Base-by-base conservation (phyloP, 2,329 filamentous ascomycete genomes). In the Phaeophleospora eucalypticola region DNA sequence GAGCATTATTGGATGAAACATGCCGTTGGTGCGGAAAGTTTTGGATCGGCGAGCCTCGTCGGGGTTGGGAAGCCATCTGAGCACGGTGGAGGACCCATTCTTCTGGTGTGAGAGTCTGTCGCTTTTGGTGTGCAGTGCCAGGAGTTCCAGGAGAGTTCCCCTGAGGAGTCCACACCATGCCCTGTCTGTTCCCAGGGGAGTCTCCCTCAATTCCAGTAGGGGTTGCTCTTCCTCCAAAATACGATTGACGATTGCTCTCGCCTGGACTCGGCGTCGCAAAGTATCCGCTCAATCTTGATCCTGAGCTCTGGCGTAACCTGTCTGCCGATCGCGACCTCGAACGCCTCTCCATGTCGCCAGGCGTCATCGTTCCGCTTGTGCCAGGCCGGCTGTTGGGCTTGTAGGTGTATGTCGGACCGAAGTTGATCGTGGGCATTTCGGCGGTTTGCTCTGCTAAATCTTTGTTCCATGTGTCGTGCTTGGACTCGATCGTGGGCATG, bases 31-130 rank as follows among this genome's bases (percentile, higher is more conserved):
- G 61, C 10, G 56, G 48, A 14, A 56, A 49, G 17, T 34, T 24
- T n/a, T 57, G 53, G 58, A 34, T 62, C 61, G 45, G 32, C 8
- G 50, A 64, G 39, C 52, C 54, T 29, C 54, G 52, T 3, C 54
- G 51, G n/a, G 60, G 58, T 8, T 75, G 72, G 15, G 76, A 73
- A 3, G 72, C 71, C 35, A 71, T 66, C 10, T 80, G 74, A 17
- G 83, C 84, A 52, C 88, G 82, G 57, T 91, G 84, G 58, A 89
- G 82, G 4, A 95, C 88, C 68, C 85, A 95, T 58, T 94, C 82
- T 64, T 95, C 88, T 0, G 89, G 77, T 3, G 84, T 86, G 10
- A 95, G 62, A 7, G 69, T 71, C 36, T 70, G 75, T 14, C 76
- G 63, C 8, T 68, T 70, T 35, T 70, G 75, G n/a, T 76, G 74